Evolutionary conservation across 495 filamentous ascomycete species (phyloP).

Genomic region (Hyaloscypha variabilis): DNA sequence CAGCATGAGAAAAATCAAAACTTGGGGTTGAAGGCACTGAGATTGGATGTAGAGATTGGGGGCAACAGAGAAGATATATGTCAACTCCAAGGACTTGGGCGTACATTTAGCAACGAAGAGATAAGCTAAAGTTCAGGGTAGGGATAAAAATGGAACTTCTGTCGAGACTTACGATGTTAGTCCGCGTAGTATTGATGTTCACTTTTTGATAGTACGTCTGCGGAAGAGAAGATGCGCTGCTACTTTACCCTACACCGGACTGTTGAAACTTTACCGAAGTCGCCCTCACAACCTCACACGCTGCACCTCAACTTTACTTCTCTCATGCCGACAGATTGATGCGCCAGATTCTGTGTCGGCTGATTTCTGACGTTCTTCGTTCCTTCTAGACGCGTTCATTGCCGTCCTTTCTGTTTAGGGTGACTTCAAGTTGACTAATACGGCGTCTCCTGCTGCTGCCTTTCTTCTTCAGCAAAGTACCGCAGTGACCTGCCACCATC

Average conservation of each 20-base stretch:
- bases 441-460: too few relatives aligned
- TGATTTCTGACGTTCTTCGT: neutral
- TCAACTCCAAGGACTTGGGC: too few relatives aligned
- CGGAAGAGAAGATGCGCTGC: too few relatives aligned
- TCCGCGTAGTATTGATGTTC: too few relatives aligned
- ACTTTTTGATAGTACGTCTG: too few relatives aligned
- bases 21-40: constrained; percentile 35
- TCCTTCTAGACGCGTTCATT: neutral
- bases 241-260: too few relatives aligned
- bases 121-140: too few relatives aligned
- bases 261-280: neutral
- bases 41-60: neutral
- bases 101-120: too few relatives aligned
- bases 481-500: neutral
- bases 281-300: neutral
- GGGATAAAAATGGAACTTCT: too few relatives aligned
- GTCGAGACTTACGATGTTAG: too few relatives aligned
- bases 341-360: neutral
- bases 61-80: too few relatives aligned
- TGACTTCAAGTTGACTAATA: too few relatives aligned
- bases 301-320: neutral
- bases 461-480: neutral
- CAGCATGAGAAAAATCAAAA: constrained; percentile 76
- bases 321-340: neutral
- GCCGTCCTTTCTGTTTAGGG: neutral